Percentiles rank a stretch among this genome's conserved stretches.
Conservation (phyloP, 768 basidiomycete genomes). For the Thelephora ganbajun region DNA sequence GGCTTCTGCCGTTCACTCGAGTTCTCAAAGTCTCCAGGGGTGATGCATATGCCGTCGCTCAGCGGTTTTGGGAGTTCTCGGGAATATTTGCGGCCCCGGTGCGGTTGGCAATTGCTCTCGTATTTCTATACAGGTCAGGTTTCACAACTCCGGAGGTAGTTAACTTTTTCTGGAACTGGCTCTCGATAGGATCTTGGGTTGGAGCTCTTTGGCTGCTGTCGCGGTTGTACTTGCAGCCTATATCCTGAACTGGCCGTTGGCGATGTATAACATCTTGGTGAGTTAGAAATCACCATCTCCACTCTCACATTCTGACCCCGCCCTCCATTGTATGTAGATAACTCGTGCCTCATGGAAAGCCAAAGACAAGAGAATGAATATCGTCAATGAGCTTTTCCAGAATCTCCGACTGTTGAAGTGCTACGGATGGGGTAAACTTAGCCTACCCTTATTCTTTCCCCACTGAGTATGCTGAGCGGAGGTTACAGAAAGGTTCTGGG, state of each 20-base stretch:
- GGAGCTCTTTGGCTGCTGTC: slow-evolving; percentile 64
- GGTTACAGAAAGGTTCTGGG: slow-evolving; percentile 43
- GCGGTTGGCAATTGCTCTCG: slow-evolving; percentile 47
- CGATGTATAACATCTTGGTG: slow-evolving; percentile 50
- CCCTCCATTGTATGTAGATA: slow-evolving; percentile 23
- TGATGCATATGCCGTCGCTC: slow-evolving; percentile 55
- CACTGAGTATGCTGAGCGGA: not conserved
- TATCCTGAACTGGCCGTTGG: slow-evolving; percentile 52
- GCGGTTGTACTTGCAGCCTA: slow-evolving; percentile 48
- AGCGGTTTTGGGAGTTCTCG: slow-evolving; percentile 63
- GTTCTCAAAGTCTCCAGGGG: slow-evolving; percentile 28
- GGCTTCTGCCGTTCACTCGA: slow-evolving; percentile 1
- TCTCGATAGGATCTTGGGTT: slow-evolving; percentile 48
- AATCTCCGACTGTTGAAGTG: slow-evolving; percentile 63
- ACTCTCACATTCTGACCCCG: not conserved
- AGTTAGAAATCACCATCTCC: slow-evolving; percentile 11
- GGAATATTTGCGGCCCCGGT: slow-evolving; percentile 49
- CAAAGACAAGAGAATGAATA: slow-evolving; percentile 52
- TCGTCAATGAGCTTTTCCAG: slow-evolving; percentile 66
- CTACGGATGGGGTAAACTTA: slow-evolving; percentile 54
- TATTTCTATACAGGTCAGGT: slow-evolving; percentile 60
- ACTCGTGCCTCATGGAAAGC: slow-evolving; percentile 46
- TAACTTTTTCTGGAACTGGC: not conserved
- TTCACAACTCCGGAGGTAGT: not conserved
- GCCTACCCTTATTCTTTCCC: not conserved